These are phyloP conservation scores for Arctium lappa DNA, from an alignment of 129 eudicot genomes.

Conservation along the genomic window DNA sequence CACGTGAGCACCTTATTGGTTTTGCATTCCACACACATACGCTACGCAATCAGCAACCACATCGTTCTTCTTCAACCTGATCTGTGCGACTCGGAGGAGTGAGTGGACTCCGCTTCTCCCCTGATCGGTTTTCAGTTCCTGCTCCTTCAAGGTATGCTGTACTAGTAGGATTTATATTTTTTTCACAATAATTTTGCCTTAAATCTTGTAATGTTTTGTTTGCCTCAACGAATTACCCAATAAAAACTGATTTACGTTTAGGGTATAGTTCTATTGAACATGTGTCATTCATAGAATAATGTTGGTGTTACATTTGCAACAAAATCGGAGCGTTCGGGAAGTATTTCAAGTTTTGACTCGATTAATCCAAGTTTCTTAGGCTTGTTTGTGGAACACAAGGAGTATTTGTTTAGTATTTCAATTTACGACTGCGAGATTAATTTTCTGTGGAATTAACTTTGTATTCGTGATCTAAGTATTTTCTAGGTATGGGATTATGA, in stretches of 20 bases:
- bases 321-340: background rate
- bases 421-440: background rate
- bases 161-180: background rate
- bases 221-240: background rate
- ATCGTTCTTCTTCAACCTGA: background rate
- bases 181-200: background rate
- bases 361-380: background rate
- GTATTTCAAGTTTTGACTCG: background rate
- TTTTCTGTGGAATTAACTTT: background rate
- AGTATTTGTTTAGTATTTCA: background rate
- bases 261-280: background rate
- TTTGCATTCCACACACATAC: background rate
- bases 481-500: background rate
- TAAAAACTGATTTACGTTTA: background rate
- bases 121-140: background rate
- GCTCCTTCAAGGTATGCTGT: slow-evolving; percentile 16
- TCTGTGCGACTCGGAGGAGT: background rate
- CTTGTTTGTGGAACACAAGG: background rate
- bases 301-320: background rate
- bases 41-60: background rate
- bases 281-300: background rate
- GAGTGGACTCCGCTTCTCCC: background rate
- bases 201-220: background rate
- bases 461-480: background rate
- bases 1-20: background rate